phyloP scores from a whole-genome alignment of 768 basidiomycete species.

The Mycena olivaceomarginata region DNA sequence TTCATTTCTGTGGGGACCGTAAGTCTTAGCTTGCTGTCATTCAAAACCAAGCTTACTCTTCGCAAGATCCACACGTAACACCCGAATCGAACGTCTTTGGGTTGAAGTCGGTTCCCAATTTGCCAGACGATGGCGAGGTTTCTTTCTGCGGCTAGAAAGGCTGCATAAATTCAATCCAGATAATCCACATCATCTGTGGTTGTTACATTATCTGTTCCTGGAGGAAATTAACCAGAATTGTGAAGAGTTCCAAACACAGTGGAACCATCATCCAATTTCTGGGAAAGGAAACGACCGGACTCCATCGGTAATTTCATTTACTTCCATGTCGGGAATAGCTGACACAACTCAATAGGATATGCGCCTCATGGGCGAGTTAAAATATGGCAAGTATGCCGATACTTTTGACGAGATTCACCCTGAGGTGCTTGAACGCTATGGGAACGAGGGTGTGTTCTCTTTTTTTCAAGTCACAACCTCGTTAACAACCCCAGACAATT shows the following conservation, averaged over 20 bases:
- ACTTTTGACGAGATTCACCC: slow-evolving; percentile 30
- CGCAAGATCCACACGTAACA: slow-evolving; percentile 47
- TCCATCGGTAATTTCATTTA: slow-evolving; percentile 13
- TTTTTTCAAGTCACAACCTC: not conserved
- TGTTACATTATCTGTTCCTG: slow-evolving; percentile 48
- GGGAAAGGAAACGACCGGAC: slow-evolving; percentile 43
- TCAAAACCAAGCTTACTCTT: not conserved
- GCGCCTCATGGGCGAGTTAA: not conserved
- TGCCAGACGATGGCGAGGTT: slow-evolving; percentile 51
- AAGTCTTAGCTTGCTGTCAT: slow-evolving; percentile 37
- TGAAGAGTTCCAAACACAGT: slow-evolving; percentile 47
- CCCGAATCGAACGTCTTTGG: slow-evolving; percentile 46
- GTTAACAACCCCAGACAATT: not conserved
- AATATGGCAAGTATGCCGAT: slow-evolving; percentile 35
- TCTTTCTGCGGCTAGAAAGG: slow-evolving; percentile 52
- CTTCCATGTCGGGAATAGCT: not conserved
- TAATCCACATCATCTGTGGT: slow-evolving; percentile 32
- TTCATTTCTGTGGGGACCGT: slow-evolving; percentile 46
- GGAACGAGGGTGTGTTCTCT: slow-evolving; percentile 1
- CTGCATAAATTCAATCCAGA: slow-evolving; percentile 48
- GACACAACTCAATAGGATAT: slow-evolving; percentile 22
- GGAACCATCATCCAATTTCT: slow-evolving; percentile 57
- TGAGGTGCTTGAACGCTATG: slow-evolving; percentile 26
- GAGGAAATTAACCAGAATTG: slow-evolving; percentile 54
- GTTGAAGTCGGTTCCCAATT: slow-evolving; percentile 55